These are phyloP conservation scores for Mallotus japonicus DNA, from an alignment of 441 rosid genomes.

Conservation along the genomic window DNA sequence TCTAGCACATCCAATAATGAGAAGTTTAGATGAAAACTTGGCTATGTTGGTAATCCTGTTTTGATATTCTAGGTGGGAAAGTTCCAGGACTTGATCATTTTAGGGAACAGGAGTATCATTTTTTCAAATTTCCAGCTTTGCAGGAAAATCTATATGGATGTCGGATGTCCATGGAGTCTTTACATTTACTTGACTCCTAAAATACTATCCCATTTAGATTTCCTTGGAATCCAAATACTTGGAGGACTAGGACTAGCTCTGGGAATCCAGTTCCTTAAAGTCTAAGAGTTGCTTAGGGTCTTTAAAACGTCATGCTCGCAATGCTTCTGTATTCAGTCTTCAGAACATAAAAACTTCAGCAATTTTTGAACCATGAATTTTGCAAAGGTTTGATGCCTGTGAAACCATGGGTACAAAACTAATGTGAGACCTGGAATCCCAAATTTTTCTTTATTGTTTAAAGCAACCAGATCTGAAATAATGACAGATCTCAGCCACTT, in stretches of 20 bases:
- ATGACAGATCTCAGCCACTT: background rate
- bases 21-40: background rate
- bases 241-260: background rate
- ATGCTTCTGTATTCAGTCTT: background rate
- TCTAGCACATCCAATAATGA: background rate
- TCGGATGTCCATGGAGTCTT: background rate
- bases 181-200: background rate
- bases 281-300: background rate
- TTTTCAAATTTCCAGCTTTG: background rate
- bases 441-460: too few relatives aligned
- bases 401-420: background rate
- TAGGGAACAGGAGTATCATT: background rate
- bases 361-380: background rate
- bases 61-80: background rate
- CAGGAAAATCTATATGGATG: background rate
- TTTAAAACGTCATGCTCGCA: background rate
- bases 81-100: background rate
- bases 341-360: background rate
- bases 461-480: background rate
- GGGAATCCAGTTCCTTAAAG: background rate
- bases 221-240: too few relatives aligned
- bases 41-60: background rate
- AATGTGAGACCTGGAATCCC: background rate
- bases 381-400: background rate
- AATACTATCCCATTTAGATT: background rate